Evolutionary conservation across 345 rosid genomes (phyloP), one percentile per base, ranked within the genome.

Genomic region (Hypericum androsaemum): DNA sequence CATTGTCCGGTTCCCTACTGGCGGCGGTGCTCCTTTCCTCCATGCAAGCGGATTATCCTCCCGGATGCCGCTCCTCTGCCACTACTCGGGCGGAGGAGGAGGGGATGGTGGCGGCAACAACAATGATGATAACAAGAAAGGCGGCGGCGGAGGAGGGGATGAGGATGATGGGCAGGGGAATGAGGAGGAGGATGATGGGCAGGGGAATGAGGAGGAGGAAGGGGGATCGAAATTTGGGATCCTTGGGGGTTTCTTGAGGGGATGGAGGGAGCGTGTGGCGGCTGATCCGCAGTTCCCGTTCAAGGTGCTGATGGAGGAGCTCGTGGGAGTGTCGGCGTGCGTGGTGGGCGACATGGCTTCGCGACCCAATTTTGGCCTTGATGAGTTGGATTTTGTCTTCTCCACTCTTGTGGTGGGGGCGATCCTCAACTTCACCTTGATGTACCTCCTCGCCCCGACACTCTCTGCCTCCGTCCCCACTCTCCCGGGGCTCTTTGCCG

Each of bases 271-370:
- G 0, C 64, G 99, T 50, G 95, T 94, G 10, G 75, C 94, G 4
- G 99, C 99, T 1, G 99, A 94, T 71, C 76, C 97, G 5, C 97
- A 94, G 37, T 94, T 94, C 56, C 89, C 94, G 0, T 94, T 94
- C 66, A 94, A 94, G 69, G 97, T 88, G 37, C 47, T 94, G 41
- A 94, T 94, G 99, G 99, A 94, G 53, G 95, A 94, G 62, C 57
- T 86, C 5, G 99, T 94, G 0, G 99, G 99, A 2, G 89, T 94
- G 1, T 77, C 80, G 5, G 86, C 99, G 5, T 79, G 87, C 43
- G 87, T 94, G 12, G 71, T 88, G 2, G 99, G 99, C 0, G 99
- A 94, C 56, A 88, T 94, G 99, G 90, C 99, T 3, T 80, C 97
- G 13, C 97, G 99, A 3, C 97, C 99, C 0, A 88, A 94, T 64